phyloP scores from a whole-genome alignment of 306 rosid species.

The Lathyrus tuberosus region DNA sequence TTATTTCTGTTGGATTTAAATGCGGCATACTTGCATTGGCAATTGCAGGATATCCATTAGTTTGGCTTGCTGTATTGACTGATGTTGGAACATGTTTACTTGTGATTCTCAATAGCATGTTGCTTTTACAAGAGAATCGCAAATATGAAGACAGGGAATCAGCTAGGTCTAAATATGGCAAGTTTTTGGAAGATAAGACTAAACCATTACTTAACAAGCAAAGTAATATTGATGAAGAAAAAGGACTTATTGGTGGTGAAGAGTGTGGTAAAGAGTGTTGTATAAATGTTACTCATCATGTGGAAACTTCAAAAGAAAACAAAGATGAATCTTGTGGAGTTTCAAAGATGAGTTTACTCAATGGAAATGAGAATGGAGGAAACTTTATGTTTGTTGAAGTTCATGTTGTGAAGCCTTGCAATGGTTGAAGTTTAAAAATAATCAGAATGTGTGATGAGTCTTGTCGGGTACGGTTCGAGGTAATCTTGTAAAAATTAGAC shows the following conservation, averaged over 20 bases:
- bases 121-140: constrained; percentile 48
- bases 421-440: constrained; percentile 26
- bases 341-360: constrained; percentile 31
- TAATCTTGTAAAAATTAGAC: background rate
- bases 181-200: constrained; percentile 28
- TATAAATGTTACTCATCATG: constrained; percentile 36
- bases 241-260: background rate
- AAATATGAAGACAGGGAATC: constrained; percentile 23
- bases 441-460: constrained; percentile 10
- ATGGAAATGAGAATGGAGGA: constrained; percentile 27
- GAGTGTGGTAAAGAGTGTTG: constrained; percentile 46
- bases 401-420: constrained; percentile 38
- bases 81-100: constrained; percentile 86
- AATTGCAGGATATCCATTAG: constrained; percentile 81
- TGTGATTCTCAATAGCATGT: constrained; percentile 87
- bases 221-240: constrained; percentile 30
- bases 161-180: constrained; percentile 27
- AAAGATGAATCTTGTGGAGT: constrained; percentile 21
- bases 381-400: constrained; percentile 32
- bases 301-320: constrained; percentile 29
- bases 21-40: constrained; percentile 63
- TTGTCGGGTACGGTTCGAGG: too few species aligned
- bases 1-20: constrained; percentile 65
- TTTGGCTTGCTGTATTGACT: constrained; percentile 92
- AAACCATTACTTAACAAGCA: constrained; percentile 36